A percentile compares a stretch with the other conserved stretches of the same genome.
Conservation (phyloP, 139 green algal genomes). For the Chlorella sp. region DNA sequence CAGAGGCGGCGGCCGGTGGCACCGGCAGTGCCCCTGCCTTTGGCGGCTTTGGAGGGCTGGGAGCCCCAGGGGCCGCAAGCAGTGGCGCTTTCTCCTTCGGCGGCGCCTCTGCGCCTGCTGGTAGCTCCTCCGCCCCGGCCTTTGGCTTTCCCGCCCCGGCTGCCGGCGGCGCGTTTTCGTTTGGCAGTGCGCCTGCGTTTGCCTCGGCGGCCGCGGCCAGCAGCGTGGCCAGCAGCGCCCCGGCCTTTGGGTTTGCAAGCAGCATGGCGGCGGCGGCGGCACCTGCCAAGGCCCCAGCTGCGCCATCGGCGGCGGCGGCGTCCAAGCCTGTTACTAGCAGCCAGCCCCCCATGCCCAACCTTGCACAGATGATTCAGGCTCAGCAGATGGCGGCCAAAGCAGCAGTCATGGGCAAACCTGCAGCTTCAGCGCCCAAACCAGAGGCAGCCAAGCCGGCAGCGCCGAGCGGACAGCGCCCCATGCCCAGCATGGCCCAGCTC, state of each 20-base stretch:
- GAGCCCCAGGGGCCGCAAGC: slow-evolving; percentile 8
- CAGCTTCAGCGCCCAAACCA: not conserved
- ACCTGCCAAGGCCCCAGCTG: not conserved
- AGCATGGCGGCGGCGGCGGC: slow-evolving; percentile 3
- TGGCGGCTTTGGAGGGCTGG: slow-evolving; percentile 7
- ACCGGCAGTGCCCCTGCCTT: not conserved
- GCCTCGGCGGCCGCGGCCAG: not conserved
- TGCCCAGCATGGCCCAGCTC: slow-evolving; percentile 11
- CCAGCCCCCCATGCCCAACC: slow-evolving; percentile 23
- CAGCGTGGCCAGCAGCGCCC: not conserved
- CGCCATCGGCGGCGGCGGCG: no score
- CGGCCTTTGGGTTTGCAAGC: no score
- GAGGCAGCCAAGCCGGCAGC: slow-evolving; percentile 1
- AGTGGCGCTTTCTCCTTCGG: slow-evolving; percentile 11
- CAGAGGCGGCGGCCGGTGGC: not conserved
- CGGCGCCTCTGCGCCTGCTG: not conserved
- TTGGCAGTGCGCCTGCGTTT: not conserved
- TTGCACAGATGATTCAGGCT: slow-evolving; percentile 5
- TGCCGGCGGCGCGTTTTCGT: not conserved
- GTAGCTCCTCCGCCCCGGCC: not conserved
- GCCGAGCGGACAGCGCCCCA: slow-evolving; percentile 5
- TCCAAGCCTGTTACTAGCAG: no score
- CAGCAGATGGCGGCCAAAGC: slow-evolving; percentile 30
- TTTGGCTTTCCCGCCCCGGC: not conserved
- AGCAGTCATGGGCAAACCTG: slow-evolving; percentile 22